Percentiles rank a stretch among this genome's conserved stretches.
Evolutionary conservation across 23 red algal species (phyloP).

Genomic region (Gracilaria domingensis): DNA sequence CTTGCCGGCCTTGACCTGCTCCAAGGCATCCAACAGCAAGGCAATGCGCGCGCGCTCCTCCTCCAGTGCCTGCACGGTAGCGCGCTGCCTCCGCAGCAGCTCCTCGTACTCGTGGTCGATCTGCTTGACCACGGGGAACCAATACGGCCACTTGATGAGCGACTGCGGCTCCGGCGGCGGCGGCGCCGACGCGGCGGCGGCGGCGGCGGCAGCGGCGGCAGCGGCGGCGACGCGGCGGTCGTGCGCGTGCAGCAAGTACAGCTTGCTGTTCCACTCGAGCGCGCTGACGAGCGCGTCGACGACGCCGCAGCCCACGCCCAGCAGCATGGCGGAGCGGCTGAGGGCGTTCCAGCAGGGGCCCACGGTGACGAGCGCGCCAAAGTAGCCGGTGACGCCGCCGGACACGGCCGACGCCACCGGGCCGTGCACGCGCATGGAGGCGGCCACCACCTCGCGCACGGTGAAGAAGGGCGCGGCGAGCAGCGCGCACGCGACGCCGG

Average conservation of each 20-base stretch:
- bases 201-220: neutral
- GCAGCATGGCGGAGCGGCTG: constrained; percentile 31
- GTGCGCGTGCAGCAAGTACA: constrained; percentile 20
- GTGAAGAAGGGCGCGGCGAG: constrained; percentile 57
- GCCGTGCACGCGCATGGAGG: constrained; percentile 6
- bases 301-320: constrained; percentile 47
- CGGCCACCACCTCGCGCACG: constrained; percentile 46
- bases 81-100: constrained; percentile 23
- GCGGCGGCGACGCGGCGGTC: constrained; percentile 9
- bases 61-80: constrained; percentile 50
- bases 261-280: constrained; percentile 53
- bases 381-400: constrained; percentile 54
- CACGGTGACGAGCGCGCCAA: constrained; percentile 33
- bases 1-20: constrained; percentile 36
- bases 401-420: constrained; percentile 48
- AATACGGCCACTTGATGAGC: constrained; percentile 29
- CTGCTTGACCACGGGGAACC: constrained; percentile 26
- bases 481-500: constrained; percentile 14
- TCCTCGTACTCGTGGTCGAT: constrained; percentile 64
- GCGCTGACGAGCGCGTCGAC: constrained; percentile 18
- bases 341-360: constrained; percentile 21
- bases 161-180: neutral
- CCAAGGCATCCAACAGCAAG: constrained; percentile 31
- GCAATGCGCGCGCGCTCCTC: constrained; percentile 57
- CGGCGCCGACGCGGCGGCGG: neutral